Percentiles rank a stretch among this genome's conserved stretches.
phyloP scores from a whole-genome alignment of 2,329 filamentous ascomycete genomes.

The Zymoseptoria passerinii region DNA sequence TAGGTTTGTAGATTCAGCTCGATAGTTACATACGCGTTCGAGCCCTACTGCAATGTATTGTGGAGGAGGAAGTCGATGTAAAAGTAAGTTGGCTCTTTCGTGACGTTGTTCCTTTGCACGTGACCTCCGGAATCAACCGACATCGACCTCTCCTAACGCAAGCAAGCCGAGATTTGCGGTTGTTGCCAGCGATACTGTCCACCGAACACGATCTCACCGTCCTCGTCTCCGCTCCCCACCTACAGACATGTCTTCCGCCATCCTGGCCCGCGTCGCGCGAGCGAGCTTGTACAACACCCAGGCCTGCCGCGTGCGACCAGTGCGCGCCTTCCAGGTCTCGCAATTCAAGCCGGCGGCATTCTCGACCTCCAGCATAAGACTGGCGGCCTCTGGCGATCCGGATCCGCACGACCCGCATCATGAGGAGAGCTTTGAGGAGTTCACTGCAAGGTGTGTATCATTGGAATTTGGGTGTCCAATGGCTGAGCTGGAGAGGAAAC shows the following conservation, averaged over 20 bases:
- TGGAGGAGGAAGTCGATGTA: background rate
- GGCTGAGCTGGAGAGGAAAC: constrained; percentile 9
- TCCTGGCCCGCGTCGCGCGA: constrained; percentile 22
- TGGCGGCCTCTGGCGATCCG: constrained; percentile 20
- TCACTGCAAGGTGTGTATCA: constrained; percentile 75
- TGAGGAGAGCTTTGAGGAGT: constrained; percentile 99
- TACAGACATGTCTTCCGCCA: constrained; percentile 23
- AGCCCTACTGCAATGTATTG: background rate
- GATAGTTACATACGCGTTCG: background rate
- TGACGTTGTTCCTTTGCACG: background rate
- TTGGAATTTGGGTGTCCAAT: constrained; percentile 4
- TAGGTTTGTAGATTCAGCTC: background rate
- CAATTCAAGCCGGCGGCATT: constrained; percentile 31
- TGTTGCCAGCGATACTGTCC: constrained; percentile 1
- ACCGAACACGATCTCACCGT: constrained; percentile 8
- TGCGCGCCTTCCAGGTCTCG: constrained; percentile 18
- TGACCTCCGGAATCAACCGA: background rate
- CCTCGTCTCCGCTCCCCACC: constrained; percentile 13
- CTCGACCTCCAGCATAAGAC: constrained; percentile 43
- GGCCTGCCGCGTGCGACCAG: constrained; percentile 15
- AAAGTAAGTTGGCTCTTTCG: too few relatives aligned
- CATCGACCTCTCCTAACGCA: background rate
- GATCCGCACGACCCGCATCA: constrained; percentile 52
- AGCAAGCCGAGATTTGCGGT: background rate
- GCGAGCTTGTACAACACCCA: constrained; percentile 17